Conservation (phyloP, 805 yeast species). For the Wickerhamiella dianesei region DNA sequence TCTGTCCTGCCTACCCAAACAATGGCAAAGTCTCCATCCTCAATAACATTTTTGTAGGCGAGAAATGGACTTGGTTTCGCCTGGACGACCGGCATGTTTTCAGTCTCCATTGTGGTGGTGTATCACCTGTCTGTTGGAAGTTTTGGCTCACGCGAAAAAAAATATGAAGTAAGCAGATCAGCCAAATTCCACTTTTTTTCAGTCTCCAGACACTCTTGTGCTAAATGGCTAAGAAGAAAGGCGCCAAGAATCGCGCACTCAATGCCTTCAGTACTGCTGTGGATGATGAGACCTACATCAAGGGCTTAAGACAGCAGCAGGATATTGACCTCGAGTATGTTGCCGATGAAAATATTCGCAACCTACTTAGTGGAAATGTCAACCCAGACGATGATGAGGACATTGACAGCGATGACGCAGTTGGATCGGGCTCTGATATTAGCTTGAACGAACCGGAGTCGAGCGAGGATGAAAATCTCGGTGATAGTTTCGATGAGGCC, state of each 20-base stretch:
- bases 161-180: background rate
- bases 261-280: conserved; percentile 42
- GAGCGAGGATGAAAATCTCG: conserved; percentile 41
- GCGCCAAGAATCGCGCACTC: conserved; percentile 26
- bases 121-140: background rate
- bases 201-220: too few relatives aligned
- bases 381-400: conserved; percentile 30
- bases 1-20: conserved; percentile 74
- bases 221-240: conserved; percentile 3
- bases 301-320: conserved; percentile 21
- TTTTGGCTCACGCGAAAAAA: background rate
- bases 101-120: background rate
- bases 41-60: conserved; percentile 43
- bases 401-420: conserved; percentile 75
- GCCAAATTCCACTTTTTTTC: too few relatives aligned
- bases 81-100: conserved; percentile 34
- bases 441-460: conserved; percentile 35
- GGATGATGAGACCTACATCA: conserved; percentile 25
- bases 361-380: conserved; percentile 22
- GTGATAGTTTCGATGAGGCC: conserved; percentile 61
- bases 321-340: conserved; percentile 25
- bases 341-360: conserved; percentile 22
- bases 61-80: conserved; percentile 24
- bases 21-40: conserved; percentile 76
- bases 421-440: conserved; percentile 64